Base-by-base conservation (phyloP, 371 early-diverging fungal species). In the Mucor circinelloides region DNA sequence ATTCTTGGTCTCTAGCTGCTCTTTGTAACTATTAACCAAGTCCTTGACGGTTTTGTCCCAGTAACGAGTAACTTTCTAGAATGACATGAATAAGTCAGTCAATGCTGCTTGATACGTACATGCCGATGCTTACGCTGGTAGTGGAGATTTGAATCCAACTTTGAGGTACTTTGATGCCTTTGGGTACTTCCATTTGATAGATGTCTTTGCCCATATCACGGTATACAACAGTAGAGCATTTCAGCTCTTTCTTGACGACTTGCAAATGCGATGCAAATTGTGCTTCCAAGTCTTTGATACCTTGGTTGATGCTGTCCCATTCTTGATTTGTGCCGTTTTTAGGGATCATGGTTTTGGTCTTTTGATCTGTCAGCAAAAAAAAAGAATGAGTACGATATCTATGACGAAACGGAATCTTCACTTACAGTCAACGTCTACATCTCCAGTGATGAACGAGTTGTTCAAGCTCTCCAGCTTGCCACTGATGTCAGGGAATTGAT, bases 181-280 rank as follows among this genome's bases (percentile, higher is more conserved):
- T 83, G 1, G 98, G 93, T 2, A 95, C 87, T 73, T 99, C 99
- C 15, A 99, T 74, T 80, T 96, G 97, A 77, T 93, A 97, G 9
- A 94, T 86, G 71, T 99, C 99, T 75, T 99, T 99, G 27, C 97
- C 97, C 57, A 97, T 74, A 81, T 97, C 90, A 70, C 90, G 93
- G 83, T 93, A 99, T 3, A 61, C 68, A n/a, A 92, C 60, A 38
- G 84, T 79, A 30, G 80, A 67, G 4, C 79, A 80, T 83, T 84
- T 85, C 54, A 95, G 72, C 48, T 82, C 73, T 57, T 76, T 79
- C 64, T 91, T 87, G 21, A 82, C 81, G 34, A 88, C 85, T n/a
- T 71, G 67, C 42, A 95, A 69, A 68, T 95, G 86, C 12, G 73
- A 65, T 2, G 89, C 85, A 48, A 99, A 88, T 73, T 87, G 82